Evolutionary conservation across 495 filamentous ascomycete species (phyloP), one percentile per base, ranked within the genome.

Genomic region (Hypoxylon rickii): DNA sequence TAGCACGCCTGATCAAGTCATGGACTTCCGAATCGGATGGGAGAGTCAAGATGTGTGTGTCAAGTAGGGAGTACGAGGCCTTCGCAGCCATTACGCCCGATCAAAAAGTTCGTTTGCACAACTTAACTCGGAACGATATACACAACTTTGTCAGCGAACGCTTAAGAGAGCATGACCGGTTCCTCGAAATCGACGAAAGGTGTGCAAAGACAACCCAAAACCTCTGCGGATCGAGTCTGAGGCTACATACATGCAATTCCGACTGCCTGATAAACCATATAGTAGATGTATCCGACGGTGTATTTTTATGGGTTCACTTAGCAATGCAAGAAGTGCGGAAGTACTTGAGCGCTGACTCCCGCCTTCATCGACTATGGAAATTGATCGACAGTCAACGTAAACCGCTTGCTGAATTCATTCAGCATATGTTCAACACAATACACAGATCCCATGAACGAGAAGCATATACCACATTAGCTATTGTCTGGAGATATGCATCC

Each of bases 31-130:
- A 32, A 12, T 32, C 29, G 17, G 19, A 44, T 8, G 49, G 39
- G 19, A 52, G 37, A 8, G 17, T 52, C 29, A 52, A 52, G 19
- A 16, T 34, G 11, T 52, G 49, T 37, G 49, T 52, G 6, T 52
- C 49, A 8, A 52, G 49, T 13, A 52, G 49, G 24, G 38, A 52
- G 11, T 43, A 52, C 7, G 31, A 17, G 13, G 49, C 19, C n/a
- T 44, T 52, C 18, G 36, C 18, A 5, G n/a, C 7, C 10, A 29
- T 52, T 26, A 44, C 26, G 3, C 16, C 7, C 17, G 15, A 43
- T 19, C 49, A 24, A 15, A 52, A 43, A 26, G 17, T 52, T 19
- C 26, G 29, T 7, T 44, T 52, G 7, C 49, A 52, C n/a, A 44
- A 52, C 13, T 32, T 43, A 12, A 52, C 49, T 1, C 43, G 19